Conservation (phyloP, 352 stramenopile genomes). For the Pythium brassicae region DNA sequence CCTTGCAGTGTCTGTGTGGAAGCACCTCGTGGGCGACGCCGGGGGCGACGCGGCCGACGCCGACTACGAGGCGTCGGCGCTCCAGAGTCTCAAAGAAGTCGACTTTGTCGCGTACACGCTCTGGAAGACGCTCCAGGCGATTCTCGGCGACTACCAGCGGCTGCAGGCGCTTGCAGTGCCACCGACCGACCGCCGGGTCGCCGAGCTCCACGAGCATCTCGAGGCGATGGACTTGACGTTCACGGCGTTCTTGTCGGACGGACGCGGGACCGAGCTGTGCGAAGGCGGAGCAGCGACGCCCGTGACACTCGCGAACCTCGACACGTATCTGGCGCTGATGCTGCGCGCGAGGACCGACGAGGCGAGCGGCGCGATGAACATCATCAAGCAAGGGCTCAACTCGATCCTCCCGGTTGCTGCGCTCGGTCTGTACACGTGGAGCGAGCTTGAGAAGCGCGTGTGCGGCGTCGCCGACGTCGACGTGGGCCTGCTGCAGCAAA, state of each 20-base stretch:
- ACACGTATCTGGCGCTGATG: slow-evolving; percentile 40
- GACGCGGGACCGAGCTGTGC: slow-evolving; percentile 39
- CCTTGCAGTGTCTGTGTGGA: slow-evolving; percentile 67
- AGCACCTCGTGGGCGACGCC: slow-evolving; percentile 45
- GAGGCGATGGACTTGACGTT: slow-evolving; percentile 69
- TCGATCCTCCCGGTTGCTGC: slow-evolving; percentile 70
- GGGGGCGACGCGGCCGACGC: not conserved
- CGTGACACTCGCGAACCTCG: slow-evolving; percentile 49
- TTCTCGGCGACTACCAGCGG: slow-evolving; percentile 22
- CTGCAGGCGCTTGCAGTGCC: not conserved
- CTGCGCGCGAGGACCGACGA: slow-evolving; percentile 40
- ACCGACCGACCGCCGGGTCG: not conserved
- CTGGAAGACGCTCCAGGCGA: slow-evolving; percentile 33
- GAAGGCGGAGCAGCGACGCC: slow-evolving; percentile 22
- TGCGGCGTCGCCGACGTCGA: slow-evolving; percentile 74
- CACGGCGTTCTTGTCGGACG: slow-evolving; percentile 71
- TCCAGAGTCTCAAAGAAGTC: slow-evolving; percentile 56
- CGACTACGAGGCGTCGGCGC: slow-evolving; percentile 19
- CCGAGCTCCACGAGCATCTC: slow-evolving; percentile 39
- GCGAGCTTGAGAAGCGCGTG: slow-evolving; percentile 68
- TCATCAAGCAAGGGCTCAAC: slow-evolving; percentile 71
- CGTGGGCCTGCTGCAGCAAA: slow-evolving; percentile 57
- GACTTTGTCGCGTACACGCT: slow-evolving; percentile 60
- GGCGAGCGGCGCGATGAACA: slow-evolving; percentile 42
- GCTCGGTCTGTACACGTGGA: slow-evolving; percentile 52